phyloP scores from a whole-genome alignment of 1,284 basidiomycete species.

The Lentinula novae-zelandiae region DNA sequence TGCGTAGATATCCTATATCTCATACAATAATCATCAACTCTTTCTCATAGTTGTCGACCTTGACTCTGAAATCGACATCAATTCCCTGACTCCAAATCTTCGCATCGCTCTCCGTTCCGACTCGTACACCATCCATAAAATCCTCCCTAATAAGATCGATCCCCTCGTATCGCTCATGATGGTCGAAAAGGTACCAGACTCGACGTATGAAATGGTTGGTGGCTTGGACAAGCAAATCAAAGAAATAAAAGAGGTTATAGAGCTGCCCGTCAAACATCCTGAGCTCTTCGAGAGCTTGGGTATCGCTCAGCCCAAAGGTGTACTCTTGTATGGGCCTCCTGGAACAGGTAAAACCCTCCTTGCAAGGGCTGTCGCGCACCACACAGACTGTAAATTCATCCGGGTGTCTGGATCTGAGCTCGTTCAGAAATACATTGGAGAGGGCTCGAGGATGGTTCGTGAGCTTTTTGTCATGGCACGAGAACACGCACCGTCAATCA shows the following conservation, averaged over 20 bases:
- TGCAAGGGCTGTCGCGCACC: slow-evolving; percentile 93
- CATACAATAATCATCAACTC: not conserved
- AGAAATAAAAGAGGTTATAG: slow-evolving; percentile 99
- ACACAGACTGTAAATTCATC: slow-evolving; percentile 98
- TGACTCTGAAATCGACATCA: slow-evolving; percentile 84
- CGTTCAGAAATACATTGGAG: slow-evolving; percentile 99
- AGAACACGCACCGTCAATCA: slow-evolving; percentile 98
- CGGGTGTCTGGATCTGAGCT: slow-evolving; percentile 93
- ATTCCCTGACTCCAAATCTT: slow-evolving; percentile 79
- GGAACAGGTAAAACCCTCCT: slow-evolving; percentile 96
- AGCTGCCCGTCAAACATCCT: slow-evolving; percentile 96
- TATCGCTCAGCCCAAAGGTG: slow-evolving; percentile 97
- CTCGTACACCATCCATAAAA: slow-evolving; percentile 92
- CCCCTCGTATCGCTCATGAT: slow-evolving; percentile 97
- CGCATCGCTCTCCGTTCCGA: slow-evolving; percentile 96
- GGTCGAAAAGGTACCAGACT: slow-evolving; percentile 99
- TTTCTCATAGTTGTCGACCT: slow-evolving; percentile 81
- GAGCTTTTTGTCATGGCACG: slow-evolving; percentile 99
- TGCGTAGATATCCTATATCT: slow-evolving; percentile 33
- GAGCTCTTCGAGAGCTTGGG: slow-evolving; percentile 96
- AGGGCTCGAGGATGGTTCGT: slow-evolving; percentile 94
- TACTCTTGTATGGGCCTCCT: slow-evolving; percentile 93
- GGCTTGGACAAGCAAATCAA: slow-evolving; percentile 99
- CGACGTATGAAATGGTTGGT: slow-evolving; percentile 99
- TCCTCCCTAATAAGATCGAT: slow-evolving; percentile 94